phyloP scores from a whole-genome alignment of 495 filamentous ascomycete species.

The Chaetomidium leptoderma region DNA sequence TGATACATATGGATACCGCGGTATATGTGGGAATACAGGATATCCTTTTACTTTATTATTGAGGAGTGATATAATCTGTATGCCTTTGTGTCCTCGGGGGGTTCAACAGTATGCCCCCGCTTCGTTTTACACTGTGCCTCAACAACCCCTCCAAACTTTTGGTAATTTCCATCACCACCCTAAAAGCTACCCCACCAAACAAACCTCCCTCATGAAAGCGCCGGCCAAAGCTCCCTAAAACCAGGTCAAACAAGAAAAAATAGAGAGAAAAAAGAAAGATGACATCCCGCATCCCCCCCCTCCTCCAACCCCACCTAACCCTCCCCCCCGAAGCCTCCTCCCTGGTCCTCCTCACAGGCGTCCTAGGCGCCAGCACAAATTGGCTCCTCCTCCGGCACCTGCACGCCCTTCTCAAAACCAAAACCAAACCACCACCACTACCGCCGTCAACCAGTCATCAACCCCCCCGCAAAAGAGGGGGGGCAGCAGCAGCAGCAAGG shows the following conservation, averaged over 20 bases:
- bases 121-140: not conserved
- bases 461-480: constrained; percentile 13
- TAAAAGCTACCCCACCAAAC: not conserved
- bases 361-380: constrained; percentile 66
- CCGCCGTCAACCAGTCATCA: not conserved
- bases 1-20: not conserved
- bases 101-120: too few species aligned
- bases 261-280: not conserved
- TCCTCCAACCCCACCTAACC: constrained; percentile 63
- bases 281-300: constrained; percentile 47
- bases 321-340: constrained; percentile 22
- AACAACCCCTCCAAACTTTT: constrained; percentile 8
- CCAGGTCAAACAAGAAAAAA: not conserved
- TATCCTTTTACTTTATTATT: not conserved
- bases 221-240: not conserved
- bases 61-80: too few species aligned
- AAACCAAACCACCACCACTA: not conserved
- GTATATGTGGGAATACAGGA: not conserved
- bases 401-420: constrained; percentile 48
- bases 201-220: not conserved
- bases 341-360: constrained; percentile 67
- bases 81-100: too few species aligned
- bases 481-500: not conserved
- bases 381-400: constrained; percentile 69
- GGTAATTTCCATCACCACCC: not conserved